phyloP scores from a whole-genome alignment of 2,329 filamentous ascomycete genomes.

The Apiospora pterosperma region DNA sequence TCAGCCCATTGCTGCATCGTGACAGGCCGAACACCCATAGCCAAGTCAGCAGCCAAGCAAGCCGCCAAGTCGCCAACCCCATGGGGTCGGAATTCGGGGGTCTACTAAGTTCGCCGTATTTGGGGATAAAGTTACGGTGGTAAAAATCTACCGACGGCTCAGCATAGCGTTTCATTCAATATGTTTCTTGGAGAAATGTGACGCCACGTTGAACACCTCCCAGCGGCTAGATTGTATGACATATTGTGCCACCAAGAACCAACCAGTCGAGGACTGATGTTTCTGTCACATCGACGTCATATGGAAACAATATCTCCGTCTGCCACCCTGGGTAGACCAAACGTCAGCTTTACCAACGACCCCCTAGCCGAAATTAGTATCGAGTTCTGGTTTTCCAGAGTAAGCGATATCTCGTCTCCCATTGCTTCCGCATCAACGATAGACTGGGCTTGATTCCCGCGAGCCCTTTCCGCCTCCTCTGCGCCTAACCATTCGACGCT shows the following conservation, averaged over 20 bases:
- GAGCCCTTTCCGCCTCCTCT: neutral
- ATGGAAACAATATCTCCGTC: too few relatives aligned
- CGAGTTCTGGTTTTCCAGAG: neutral
- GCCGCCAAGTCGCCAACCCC: neutral
- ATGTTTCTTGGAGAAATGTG: neutral
- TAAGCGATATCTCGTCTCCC: neutral
- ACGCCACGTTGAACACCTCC: neutral
- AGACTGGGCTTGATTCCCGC: neutral
- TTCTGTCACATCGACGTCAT: neutral
- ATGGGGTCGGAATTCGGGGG: neutral
- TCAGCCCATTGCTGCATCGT: neutral
- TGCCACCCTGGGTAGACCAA: neutral
- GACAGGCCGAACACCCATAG: neutral
- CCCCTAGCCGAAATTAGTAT: neutral
- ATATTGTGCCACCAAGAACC: neutral
- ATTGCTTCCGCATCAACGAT: neutral
- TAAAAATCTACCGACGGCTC: neutral
- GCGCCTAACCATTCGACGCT: neutral
- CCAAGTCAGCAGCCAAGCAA: neutral
- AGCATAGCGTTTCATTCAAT: neutral
- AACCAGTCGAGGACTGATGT: neutral
- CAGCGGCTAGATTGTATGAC: neutral
- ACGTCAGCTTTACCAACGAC: neutral
- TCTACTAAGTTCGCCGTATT: neutral
- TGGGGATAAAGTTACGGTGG: too few relatives aligned